A percentile compares a stretch with the other conserved stretches of the same genome.
Evolutionary conservation across 768 basidiomycete species (phyloP).

Genomic region (Collybiopsis confluens): DNA sequence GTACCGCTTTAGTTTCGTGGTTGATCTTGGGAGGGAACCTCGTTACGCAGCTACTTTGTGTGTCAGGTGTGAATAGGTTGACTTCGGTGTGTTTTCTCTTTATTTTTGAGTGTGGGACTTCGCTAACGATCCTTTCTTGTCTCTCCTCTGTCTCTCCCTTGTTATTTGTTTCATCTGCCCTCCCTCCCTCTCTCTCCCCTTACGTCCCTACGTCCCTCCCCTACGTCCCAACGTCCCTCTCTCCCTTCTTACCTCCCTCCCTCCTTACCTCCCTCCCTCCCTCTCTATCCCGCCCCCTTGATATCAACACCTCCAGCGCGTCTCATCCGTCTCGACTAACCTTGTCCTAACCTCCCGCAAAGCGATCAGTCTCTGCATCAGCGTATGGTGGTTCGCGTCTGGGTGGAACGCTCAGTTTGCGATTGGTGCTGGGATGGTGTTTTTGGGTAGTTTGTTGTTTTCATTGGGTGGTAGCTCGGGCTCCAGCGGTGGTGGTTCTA

Average conservation of each 20-base stretch:
- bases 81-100: conserved; percentile 62
- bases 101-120: no score
- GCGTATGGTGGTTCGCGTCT: conserved; percentile 81
- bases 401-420: conserved; percentile 65
- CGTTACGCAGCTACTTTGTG: conserved; percentile 73
- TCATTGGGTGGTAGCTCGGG: neutral
- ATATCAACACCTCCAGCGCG: conserved; percentile 53
- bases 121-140: no score
- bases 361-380: conserved; percentile 73
- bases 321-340: conserved; percentile 79
- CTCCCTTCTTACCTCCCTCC: neutral
- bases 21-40: conserved; percentile 61
- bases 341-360: conserved; percentile 78
- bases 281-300: neutral
- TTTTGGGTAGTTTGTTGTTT: conserved; percentile 62
- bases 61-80: conserved; percentile 76
- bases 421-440: conserved; percentile 70
- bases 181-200: neutral
- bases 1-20: conserved; percentile 40
- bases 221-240: no score
- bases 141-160: neutral
- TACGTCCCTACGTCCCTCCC: no score
- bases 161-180: no score
- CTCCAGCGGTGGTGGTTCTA: no score
- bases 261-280: neutral